Evolutionary conservation across 352 stramenopile species (phyloP).

Genomic region (Peronospora farinosa): DNA sequence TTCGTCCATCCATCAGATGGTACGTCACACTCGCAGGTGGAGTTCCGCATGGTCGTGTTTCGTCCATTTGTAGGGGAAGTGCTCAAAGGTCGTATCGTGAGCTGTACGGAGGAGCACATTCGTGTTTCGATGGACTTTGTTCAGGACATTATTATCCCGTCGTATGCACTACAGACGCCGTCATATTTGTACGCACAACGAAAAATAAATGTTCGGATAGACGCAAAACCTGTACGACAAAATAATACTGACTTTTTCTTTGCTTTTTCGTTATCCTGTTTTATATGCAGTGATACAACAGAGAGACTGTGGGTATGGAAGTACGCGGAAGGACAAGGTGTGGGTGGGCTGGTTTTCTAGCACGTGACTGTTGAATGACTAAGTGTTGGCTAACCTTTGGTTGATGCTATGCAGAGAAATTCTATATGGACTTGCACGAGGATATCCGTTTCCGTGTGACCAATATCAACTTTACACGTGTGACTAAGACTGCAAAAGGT

Average conservation of each 20-base stretch:
- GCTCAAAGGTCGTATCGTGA: conserved; percentile 84
- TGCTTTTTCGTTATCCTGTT: not conserved
- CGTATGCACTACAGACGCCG: conserved; percentile 81
- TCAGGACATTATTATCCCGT: conserved; percentile 87
- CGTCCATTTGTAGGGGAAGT: conserved; percentile 84
- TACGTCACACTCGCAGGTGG: conserved; percentile 83
- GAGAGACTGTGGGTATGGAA: conserved; percentile 85
- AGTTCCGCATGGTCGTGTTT: conserved; percentile 88
- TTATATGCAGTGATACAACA: conserved; percentile 45
- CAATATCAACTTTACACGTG: conserved; percentile 86
- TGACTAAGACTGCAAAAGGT: conserved; percentile 84
- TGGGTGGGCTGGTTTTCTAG: not conserved
- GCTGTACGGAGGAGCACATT: conserved; percentile 86
- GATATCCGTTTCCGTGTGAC: conserved; percentile 84
- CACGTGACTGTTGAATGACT: not conserved
- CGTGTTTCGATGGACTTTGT: conserved; percentile 88
- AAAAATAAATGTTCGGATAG: not conserved
- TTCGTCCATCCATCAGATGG: conserved; percentile 82
- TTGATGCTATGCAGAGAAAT: conserved; percentile 38
- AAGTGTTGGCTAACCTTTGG: not conserved
- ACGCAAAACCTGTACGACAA: no score
- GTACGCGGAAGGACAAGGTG: conserved; percentile 69
- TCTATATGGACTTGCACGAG: conserved; percentile 86
- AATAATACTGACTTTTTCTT: not conserved
- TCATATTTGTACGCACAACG: conserved; percentile 59